Conservation (phyloP, 768 basidiomycete species). For the Tubosaeta sp. region DNA sequence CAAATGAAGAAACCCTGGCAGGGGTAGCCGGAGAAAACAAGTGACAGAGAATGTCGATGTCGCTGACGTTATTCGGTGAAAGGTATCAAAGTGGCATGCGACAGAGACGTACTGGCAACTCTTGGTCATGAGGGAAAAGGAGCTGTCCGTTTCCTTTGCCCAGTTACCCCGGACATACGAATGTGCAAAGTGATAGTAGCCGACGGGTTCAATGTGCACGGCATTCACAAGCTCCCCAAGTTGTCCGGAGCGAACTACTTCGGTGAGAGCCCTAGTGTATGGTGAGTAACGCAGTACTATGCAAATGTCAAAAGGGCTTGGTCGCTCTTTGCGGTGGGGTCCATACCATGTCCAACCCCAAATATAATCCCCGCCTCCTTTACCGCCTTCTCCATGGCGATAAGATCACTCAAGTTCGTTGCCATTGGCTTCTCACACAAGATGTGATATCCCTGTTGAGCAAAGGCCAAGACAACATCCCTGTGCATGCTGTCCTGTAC, state of each 20-base stretch:
- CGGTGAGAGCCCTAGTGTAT: slow-evolving; percentile 66
- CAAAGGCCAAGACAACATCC: slow-evolving; percentile 71
- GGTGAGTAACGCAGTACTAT: slow-evolving; percentile 86
- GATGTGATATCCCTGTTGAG: slow-evolving; percentile 80
- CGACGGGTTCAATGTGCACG: slow-evolving; percentile 83
- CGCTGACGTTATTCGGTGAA: slow-evolving; percentile 40
- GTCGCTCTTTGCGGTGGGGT: background rate
- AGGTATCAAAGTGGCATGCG: background rate
- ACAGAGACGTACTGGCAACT: slow-evolving; percentile 69
- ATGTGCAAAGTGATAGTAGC: slow-evolving; percentile 86
- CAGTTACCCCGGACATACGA: slow-evolving; percentile 86
- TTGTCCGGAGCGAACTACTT: slow-evolving; percentile 62
- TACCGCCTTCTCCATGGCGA: slow-evolving; percentile 70
- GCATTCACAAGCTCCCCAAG: slow-evolving; percentile 80
- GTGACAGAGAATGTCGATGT: slow-evolving; percentile 79
- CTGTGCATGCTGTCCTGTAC: slow-evolving; percentile 80
- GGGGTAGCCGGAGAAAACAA: slow-evolving; percentile 69
- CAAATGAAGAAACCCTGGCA: slow-evolving; percentile 76
- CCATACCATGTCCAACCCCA: slow-evolving; percentile 81
- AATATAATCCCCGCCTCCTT: slow-evolving; percentile 70
- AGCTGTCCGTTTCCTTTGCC: slow-evolving; percentile 62
- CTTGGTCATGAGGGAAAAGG: slow-evolving; percentile 86
- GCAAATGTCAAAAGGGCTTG: background rate
- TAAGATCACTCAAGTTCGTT: slow-evolving; percentile 64
- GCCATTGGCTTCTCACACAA: slow-evolving; percentile 95